phyloP scores from a whole-genome alignment of 2,329 filamentous ascomycete species.

The Diplodia sapinea region DNA sequence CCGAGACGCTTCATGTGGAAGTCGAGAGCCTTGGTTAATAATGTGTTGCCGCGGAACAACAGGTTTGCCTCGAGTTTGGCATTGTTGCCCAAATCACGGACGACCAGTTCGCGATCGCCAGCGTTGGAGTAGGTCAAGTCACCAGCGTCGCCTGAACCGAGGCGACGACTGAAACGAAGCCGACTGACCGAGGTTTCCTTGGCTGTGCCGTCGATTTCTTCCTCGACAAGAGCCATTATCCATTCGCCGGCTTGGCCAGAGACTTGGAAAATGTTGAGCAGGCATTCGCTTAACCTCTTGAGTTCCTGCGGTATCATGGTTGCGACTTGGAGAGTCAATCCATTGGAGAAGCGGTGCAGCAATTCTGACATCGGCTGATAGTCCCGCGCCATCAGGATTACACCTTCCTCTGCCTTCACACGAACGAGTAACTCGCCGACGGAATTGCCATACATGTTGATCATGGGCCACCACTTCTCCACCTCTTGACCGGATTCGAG shows the following conservation, averaged over 20 bases:
- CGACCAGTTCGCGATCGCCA: conserved; percentile 72
- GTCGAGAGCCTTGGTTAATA: conserved; percentile 91
- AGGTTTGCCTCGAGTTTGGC: conserved; percentile 89
- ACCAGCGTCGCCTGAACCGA: conserved; percentile 66
- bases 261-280: conserved; percentile 95
- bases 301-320: conserved; percentile 78
- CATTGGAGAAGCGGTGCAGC: conserved; percentile 81
- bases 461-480: conserved; percentile 84
- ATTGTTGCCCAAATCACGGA: conserved; percentile 79
- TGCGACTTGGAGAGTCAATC: conserved; percentile 83
- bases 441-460: conserved; percentile 75
- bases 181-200: conserved; percentile 75
- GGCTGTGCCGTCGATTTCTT: conserved; percentile 92
- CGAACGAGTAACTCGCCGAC: conserved; percentile 86
- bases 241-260: conserved; percentile 84
- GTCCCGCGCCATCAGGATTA: conserved; percentile 84
- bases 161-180: conserved; percentile 72
- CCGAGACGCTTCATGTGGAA: conserved; percentile 94
- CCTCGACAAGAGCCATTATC: conserved; percentile 91
- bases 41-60: conserved; percentile 91
- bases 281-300: conserved; percentile 79
- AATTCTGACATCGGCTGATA: conserved; percentile 83
- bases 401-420: conserved; percentile 83
- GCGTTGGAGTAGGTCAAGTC: conserved; percentile 31
- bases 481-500: conserved; percentile 76